A percentile compares a stretch with the other conserved stretches of the same genome.
Evolutionary conservation across 148 eudicot species (phyloP).

Genomic region (Camellia lanceoleosa): DNA sequence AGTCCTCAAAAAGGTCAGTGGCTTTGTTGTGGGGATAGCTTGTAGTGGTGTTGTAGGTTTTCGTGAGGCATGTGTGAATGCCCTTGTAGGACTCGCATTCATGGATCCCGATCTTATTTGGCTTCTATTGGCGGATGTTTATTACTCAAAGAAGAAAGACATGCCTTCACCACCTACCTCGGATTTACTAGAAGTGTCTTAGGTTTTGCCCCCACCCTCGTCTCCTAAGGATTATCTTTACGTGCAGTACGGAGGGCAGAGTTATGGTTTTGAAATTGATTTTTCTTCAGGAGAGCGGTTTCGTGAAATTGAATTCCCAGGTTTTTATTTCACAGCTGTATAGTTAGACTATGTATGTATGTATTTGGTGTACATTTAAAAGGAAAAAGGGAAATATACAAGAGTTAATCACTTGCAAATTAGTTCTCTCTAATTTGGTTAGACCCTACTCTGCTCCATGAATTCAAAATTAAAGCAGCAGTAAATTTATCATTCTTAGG

Average conservation of each 20-base stretch:
- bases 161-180: slow-evolving; percentile 35
- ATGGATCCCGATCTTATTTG: slow-evolving; percentile 89
- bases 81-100: slow-evolving; percentile 64
- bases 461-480: not conserved
- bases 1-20: slow-evolving; percentile 75
- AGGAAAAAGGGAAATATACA: not conserved
- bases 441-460: not conserved
- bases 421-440: not conserved
- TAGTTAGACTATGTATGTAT: slow-evolving; percentile 13
- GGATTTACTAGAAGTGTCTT: slow-evolving; percentile 44
- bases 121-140: slow-evolving; percentile 85
- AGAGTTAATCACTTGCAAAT: not conserved
- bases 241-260: slow-evolving; percentile 85
- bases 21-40: slow-evolving; percentile 74
- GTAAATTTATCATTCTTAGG: too few relatives aligned
- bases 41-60: slow-evolving; percentile 83
- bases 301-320: slow-evolving; percentile 44
- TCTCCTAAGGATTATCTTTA: slow-evolving; percentile 59
- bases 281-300: slow-evolving; percentile 55
- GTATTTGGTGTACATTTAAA: not conserved
- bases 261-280: slow-evolving; percentile 77
- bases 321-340: slow-evolving; percentile 33
- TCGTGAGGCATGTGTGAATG: slow-evolving; percentile 61
- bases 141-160: slow-evolving; percentile 55
- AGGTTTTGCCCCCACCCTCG: slow-evolving; percentile 55